Percentiles rank a stretch among this genome's conserved stretches.
Evolutionary conservation across 805 yeast genomes (phyloP).

Genomic region (Wickerhamomyces bovis): DNA sequence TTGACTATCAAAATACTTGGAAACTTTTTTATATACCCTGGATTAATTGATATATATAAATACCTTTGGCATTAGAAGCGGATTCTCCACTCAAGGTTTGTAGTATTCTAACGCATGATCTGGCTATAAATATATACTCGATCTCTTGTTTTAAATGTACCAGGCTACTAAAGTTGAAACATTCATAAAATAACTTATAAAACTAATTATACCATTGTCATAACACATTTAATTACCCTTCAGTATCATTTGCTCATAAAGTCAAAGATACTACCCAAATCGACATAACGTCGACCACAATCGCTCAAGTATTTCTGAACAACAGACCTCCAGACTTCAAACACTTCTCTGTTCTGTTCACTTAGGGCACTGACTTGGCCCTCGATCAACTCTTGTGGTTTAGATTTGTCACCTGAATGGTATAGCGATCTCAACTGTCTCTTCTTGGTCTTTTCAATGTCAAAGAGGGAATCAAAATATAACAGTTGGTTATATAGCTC

Average conservation of each 20-base stretch:
- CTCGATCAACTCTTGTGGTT: constrained; percentile 27
- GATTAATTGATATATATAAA: too few relatives aligned
- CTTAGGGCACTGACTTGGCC: constrained; percentile 68
- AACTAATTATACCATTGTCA: background rate
- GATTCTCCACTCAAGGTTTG: too few relatives aligned
- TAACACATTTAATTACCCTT: background rate
- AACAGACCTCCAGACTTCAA: constrained; percentile 48
- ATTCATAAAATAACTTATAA: background rate
- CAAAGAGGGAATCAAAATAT: constrained; percentile 74
- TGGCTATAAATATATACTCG: too few relatives aligned
- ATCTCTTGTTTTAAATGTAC: too few relatives aligned
- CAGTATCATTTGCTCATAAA: constrained; percentile 31
- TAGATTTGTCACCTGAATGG: constrained; percentile 28
- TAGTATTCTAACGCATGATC: too few relatives aligned
- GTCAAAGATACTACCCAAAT: constrained; percentile 75
- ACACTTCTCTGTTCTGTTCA: constrained; percentile 68
- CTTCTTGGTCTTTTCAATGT: constrained; percentile 68
- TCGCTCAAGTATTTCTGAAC: constrained; percentile 69
- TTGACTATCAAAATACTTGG: too few relatives aligned
- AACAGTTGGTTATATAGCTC: constrained; percentile 80
- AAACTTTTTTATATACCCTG: too few relatives aligned
- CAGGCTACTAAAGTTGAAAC: background rate
- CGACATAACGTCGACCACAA: constrained; percentile 86
- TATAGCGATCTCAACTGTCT: constrained; percentile 49
- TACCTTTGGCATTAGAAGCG: too few relatives aligned